A percentile compares a stretch with the other conserved stretches of the same genome.
phyloP scores from a whole-genome alignment of 106 monocot genomes.

The Allium cepa region DNA sequence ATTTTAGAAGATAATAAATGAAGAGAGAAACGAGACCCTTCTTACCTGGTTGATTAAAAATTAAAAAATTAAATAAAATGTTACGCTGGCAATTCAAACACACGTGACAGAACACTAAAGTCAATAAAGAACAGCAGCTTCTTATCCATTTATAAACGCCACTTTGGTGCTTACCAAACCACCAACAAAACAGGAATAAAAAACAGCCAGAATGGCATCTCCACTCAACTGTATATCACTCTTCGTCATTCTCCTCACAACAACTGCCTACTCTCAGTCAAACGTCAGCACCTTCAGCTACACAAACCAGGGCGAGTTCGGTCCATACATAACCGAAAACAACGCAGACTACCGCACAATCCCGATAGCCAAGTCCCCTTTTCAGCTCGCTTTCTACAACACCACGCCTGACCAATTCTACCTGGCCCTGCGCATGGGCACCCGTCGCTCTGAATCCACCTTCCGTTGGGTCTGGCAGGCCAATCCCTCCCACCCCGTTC shows the following conservation, averaged over 20 bases:
- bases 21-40: too few species aligned
- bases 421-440: constrained; percentile 59
- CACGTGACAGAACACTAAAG: too few species aligned
- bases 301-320: constrained; percentile 68
- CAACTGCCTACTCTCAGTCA: constrained; percentile 7
- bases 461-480: constrained; percentile 63
- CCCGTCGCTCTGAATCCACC: constrained; percentile 30
- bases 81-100: too few species aligned
- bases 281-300: constrained; percentile 43
- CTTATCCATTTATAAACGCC: too few species aligned
- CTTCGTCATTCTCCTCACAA: constrained; percentile 11
- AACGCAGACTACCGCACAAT: constrained; percentile 51
- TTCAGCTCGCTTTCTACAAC: constrained; percentile 61
- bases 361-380: constrained; percentile 27
- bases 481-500: constrained; percentile 45
- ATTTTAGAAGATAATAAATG: too few species aligned
- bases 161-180: too few species aligned
- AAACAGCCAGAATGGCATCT: background rate
- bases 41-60: too few species aligned
- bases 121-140: too few species aligned
- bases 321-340: constrained; percentile 61
- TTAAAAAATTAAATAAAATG: too few species aligned
- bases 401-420: constrained; percentile 38
- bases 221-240: constrained; percentile 1
- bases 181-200: too few species aligned